phyloP scores from a whole-genome alignment of 1,284 basidiomycete genomes.

The Porogramme epimiltina region DNA sequence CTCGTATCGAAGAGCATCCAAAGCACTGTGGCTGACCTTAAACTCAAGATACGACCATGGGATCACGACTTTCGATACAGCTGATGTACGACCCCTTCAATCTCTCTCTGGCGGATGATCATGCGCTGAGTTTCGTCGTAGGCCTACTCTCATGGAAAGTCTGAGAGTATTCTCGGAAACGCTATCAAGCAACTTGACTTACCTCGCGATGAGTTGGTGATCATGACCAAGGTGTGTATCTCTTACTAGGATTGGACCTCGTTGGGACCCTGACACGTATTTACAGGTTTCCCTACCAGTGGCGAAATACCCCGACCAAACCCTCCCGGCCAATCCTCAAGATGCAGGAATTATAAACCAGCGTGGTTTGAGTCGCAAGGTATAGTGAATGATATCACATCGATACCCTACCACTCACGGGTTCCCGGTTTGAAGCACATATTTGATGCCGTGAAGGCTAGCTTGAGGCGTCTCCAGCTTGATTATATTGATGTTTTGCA shows the following conservation, averaged over 20 bases:
- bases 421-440: constrained; percentile 34
- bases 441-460: constrained; percentile 42
- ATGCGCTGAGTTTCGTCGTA: neutral
- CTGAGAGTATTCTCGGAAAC: constrained; percentile 57
- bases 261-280: neutral
- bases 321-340: constrained; percentile 1
- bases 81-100: constrained; percentile 36
- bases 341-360: constrained; percentile 35
- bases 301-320: neutral
- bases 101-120: too few relatives aligned
- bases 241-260: neutral
- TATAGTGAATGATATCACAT: neutral
- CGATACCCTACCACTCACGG: too few relatives aligned
- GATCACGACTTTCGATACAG: constrained; percentile 55
- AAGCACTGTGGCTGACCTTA: too few relatives aligned
- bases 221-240: constrained; percentile 51
- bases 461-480: constrained; percentile 39
- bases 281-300: constrained; percentile 7
- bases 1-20: too few relatives aligned
- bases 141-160: constrained; percentile 44
- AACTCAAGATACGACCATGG: constrained; percentile 37
- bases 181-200: constrained; percentile 57
- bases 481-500: constrained; percentile 46
- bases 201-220: constrained; percentile 55
- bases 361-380: constrained; percentile 35